Base-by-base conservation (phyloP, 1,284 basidiomycete species). In the Leccinum fuscescens region DNA sequence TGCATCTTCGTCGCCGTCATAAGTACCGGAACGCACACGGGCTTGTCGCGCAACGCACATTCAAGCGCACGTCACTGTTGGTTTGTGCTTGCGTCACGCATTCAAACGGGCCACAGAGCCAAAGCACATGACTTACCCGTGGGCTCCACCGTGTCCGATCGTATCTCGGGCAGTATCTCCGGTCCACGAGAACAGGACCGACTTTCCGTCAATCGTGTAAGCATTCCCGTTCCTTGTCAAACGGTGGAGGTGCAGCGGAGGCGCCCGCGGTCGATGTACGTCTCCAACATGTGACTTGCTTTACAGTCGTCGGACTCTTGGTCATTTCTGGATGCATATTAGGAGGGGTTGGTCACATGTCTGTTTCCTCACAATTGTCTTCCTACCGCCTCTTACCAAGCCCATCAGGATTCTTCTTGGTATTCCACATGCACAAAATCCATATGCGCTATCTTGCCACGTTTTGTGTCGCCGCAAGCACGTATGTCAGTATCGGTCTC, bases 391-490 rank as follows among this genome's bases (percentile, higher is more conserved):
- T 22, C 22, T 22, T 22, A 22, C 22, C 22, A 22, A 22, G 22
- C 22, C 22, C 22, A 22, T 22, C 22, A 22, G 22, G 0, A 65
- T 72, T 24, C 20, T 75, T 29, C 52, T 67, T 3, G 55, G 42
- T 29, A 53, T 65, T 3, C 20, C 67, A 1, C 64, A 72, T 7
- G 81, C 83, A 64, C 76, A 78, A 78, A 46, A 20, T 63, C 29
- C 81, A 82, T 48, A 79, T 80, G 7, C 80, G 83, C 12, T 90
- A 89, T 67, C 85, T 89, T 62, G 86, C 88, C 9, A 84, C 82
- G 1, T 90, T 90, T 71, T 88, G 83, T 64, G 83, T 90, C 59
- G 84, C 85, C 0, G 80, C 82, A 58, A 88, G 89, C 52, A 88
- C 87, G 0, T 90, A 89, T 65, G 82, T 86, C 0, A 82, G 82